Evolutionary conservation across 257 asterid species (phyloP).

Genomic region (Datura wrightii): DNA sequence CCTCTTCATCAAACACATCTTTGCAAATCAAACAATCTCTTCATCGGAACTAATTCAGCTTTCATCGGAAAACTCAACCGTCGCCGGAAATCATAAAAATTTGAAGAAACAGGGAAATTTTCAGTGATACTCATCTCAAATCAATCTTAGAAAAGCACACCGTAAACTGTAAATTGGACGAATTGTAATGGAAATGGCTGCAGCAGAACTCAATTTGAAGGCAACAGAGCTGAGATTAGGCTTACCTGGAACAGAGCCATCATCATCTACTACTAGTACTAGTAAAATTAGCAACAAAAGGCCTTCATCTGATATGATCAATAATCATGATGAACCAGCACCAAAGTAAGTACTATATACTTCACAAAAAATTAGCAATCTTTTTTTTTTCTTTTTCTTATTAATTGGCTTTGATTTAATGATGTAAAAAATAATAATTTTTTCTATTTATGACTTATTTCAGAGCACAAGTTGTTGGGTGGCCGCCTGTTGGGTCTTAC

Average conservation of each 20-base stretch:
- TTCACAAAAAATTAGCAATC: neutral
- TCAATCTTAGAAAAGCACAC: no score
- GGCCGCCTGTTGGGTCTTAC: constrained; percentile 93
- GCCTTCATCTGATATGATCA: constrained; percentile 57
- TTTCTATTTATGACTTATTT: neutral
- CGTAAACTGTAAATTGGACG: no score
- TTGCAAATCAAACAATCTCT: neutral
- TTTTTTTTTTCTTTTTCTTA: neutral
- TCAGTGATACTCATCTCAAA: neutral
- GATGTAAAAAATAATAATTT: neutral
- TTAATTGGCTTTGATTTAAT: neutral
- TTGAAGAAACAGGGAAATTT: neutral
- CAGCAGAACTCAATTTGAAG: constrained; percentile 54
- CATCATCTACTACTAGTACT: constrained; percentile 25
- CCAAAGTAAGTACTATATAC: constrained; percentile 57
- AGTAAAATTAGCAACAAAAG: constrained; percentile 60
- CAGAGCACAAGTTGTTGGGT: constrained; percentile 54
- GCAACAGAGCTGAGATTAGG: constrained; percentile 74
- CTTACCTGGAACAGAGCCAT: constrained; percentile 67
- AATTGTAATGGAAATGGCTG: constrained; percentile 37
- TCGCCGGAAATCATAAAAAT: neutral
- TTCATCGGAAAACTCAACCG: constrained; percentile 19
- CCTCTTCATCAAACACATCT: constrained; percentile 36
- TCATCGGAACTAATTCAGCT: neutral
- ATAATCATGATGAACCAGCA: constrained; percentile 46